These are phyloP conservation scores for Gleditsia sinensis DNA, from an alignment of 306 rosid species.

Conservation along the genomic window DNA sequence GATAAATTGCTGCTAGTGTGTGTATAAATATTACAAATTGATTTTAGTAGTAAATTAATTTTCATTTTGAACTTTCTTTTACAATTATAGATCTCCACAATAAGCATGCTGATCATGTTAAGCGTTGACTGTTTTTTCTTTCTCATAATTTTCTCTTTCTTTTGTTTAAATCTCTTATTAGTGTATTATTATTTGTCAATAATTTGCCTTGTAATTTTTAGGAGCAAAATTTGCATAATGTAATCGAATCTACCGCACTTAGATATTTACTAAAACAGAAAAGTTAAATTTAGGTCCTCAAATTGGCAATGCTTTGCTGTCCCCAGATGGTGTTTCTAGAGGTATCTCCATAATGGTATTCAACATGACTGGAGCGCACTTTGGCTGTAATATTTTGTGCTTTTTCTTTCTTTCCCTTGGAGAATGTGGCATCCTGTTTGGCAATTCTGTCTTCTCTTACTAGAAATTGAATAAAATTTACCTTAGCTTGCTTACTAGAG, in stretches of 20 bases:
- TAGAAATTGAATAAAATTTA: neutral
- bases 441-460: neutral
- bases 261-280: neutral
- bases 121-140: neutral
- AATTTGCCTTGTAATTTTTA: neutral
- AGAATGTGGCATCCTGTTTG: neutral
- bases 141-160: neutral
- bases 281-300: neutral
- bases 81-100: neutral
- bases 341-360: neutral
- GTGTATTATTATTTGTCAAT: neutral
- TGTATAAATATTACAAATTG: neutral
- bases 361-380: constrained; percentile 3
- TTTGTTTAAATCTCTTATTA: neutral
- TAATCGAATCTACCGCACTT: neutral
- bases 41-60: neutral
- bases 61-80: neutral
- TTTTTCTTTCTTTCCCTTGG: neutral
- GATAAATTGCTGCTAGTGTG: neutral
- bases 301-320: neutral
- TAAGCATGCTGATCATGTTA: neutral
- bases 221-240: neutral
- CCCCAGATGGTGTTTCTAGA: neutral
- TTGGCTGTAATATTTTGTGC: neutral
- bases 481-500: neutral